Percentiles rank a stretch among this genome's conserved stretches.
phyloP scores from a whole-genome alignment of 164 flowering plant genomes.

The Pachysandra terminalis region DNA sequence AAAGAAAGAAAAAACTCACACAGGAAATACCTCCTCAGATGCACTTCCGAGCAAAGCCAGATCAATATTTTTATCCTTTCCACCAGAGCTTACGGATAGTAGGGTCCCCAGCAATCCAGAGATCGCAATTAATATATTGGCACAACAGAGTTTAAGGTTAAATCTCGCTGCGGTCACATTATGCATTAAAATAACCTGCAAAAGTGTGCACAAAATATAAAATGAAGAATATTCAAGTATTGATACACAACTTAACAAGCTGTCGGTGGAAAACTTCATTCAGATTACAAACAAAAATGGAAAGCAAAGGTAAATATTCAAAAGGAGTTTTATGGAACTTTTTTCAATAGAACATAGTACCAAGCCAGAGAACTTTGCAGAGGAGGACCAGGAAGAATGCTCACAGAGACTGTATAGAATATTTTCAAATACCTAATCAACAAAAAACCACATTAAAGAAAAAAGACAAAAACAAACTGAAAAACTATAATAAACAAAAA shows the following conservation, averaged over 20 bases:
- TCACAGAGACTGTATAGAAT: slow-evolving; percentile 54
- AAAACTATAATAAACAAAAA: background rate
- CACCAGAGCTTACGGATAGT: slow-evolving; percentile 17
- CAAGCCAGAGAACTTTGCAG: slow-evolving; percentile 47
- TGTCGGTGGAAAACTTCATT: background rate
- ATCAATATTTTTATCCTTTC: slow-evolving; percentile 21
- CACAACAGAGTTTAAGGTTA: slow-evolving; percentile 41
- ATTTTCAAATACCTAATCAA: slow-evolving; percentile 44
- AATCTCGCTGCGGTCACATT: slow-evolving; percentile 28
- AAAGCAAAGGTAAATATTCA: background rate
- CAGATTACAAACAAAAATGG: background rate
- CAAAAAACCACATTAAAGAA: background rate
- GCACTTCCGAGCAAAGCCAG: slow-evolving; percentile 23
- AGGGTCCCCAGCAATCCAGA: slow-evolving; percentile 36
- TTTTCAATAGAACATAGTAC: slow-evolving; percentile 29
- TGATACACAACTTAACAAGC: background rate
- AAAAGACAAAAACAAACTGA: background rate
- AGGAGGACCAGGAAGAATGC: slow-evolving; percentile 48
- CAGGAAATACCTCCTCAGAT: slow-evolving; percentile 44
- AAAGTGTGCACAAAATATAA: background rate
- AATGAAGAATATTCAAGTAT: background rate
- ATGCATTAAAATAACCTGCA: slow-evolving; percentile 53
- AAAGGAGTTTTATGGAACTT: background rate
- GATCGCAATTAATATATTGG: slow-evolving; percentile 38
- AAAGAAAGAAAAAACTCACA: too few species aligned